A percentile compares a stretch with the other conserved stretches of the same genome.
Conservation (phyloP, 2,329 filamentous ascomycete species). For the Arthrinium puccinioides region DNA sequence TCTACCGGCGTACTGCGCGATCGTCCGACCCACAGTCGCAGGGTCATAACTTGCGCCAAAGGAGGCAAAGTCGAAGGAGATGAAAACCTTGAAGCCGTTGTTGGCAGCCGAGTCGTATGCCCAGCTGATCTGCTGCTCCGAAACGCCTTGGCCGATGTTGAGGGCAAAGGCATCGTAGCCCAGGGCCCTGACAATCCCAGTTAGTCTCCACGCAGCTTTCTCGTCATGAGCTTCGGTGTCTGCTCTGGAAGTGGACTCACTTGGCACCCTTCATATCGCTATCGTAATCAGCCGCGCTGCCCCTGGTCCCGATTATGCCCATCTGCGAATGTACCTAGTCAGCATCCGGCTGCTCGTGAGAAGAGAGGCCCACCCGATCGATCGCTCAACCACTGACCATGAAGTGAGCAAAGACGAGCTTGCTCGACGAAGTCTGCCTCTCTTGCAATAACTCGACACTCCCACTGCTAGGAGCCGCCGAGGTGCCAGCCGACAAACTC, state of each 20-base stretch:
- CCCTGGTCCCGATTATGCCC: too few species aligned
- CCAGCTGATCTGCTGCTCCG: conserved; percentile 8
- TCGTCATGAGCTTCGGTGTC: background rate
- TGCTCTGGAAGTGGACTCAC: background rate
- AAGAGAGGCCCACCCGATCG: too few species aligned
- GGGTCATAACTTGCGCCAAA: conserved; percentile 18
- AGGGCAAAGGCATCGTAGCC: conserved; percentile 35
- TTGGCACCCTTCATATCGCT: too few species aligned
- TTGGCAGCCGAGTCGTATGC: conserved; percentile 19
- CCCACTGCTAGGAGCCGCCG: too few species aligned
- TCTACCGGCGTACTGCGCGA: conserved; percentile 19
- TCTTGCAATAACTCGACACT: too few species aligned
- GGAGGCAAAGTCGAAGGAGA: conserved; percentile 32
- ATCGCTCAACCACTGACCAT: too few species aligned
- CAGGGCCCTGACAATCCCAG: conserved; percentile 24
- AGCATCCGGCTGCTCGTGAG: too few species aligned
- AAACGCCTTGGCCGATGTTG: conserved; percentile 22
- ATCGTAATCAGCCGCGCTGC: too few species aligned
- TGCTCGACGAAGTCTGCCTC: too few species aligned
- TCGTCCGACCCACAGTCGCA: conserved; percentile 15
- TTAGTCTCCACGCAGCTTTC: too few species aligned
- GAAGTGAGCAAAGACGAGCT: conserved; percentile 11
- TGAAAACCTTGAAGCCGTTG: conserved; percentile 26
- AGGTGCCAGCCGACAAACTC: too few species aligned
- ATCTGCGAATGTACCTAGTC: too few species aligned